Base-by-base conservation (phyloP, 495 filamentous ascomycete species). In the Penicillium tannophilum region DNA sequence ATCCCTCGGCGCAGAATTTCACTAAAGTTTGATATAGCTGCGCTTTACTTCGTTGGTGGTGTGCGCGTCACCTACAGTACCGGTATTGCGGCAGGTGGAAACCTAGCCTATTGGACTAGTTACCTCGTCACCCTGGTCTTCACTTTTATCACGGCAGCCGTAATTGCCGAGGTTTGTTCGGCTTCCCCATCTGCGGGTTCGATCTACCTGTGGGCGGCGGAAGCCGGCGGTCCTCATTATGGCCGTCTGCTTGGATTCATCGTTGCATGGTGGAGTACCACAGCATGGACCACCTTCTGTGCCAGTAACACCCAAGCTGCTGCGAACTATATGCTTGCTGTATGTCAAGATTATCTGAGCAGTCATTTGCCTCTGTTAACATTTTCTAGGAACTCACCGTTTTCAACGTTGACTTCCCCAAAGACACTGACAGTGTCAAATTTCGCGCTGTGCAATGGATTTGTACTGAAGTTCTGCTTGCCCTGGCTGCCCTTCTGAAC, bases 191-290 rank as follows among this genome's bases (percentile, higher is more conserved):
- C 82, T 0, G 81, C 82, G 11, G 82, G 82, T 0, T 83, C 81
- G 0, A 84, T 84, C 57, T 84, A 84, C 54, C 72, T 83, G 45
- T 84, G 82, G 82, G 82, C 82, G 19, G 82, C 82, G 17, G 82
- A 84, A 62, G 71, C 81, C 10, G 82, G 82, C 42, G 82, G 82
- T 39, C 78, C 78, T 36, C 70, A 74, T 26, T 84, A 73, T 63
- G 82, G 82, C 9, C 66, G 82, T 44, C 67, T 84, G 3, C 66
- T 84, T 31, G 82, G 82, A 8, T 83, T 84, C 63, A 69, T 82
- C 36, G 82, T 83, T 33, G 82, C 82, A 4, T 84, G 82, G 82
- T 84, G 82, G 82, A 83, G 80, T 69, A 83, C 80, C 10, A 84
- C 82, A 2, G 82, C 82, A 8, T 84, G 82, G 82, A 84, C 82